A percentile compares a stretch with the other conserved stretches of the same genome.
These are phyloP conservation scores for Marasmius sp. DNA, from an alignment of 1,284 basidiomycete genomes.

Conservation along the genomic window DNA sequence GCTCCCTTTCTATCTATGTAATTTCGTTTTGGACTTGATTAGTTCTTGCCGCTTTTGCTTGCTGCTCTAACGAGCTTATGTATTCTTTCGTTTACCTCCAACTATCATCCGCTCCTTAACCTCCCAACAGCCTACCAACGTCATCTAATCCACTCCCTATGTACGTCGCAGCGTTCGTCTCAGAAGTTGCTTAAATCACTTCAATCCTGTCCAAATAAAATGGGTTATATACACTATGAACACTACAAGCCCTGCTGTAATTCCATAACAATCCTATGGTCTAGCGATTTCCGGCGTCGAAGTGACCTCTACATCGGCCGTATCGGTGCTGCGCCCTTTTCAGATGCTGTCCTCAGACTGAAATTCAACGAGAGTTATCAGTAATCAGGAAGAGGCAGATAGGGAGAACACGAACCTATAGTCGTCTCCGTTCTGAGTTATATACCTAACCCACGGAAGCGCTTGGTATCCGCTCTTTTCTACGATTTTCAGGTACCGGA, in stretches of 20 bases:
- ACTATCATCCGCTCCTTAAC: too few species aligned
- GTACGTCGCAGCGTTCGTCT: too few species aligned
- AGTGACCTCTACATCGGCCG: conserved; percentile 8
- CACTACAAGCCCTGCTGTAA: neutral
- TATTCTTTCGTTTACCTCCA: too few species aligned
- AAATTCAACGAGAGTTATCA: neutral
- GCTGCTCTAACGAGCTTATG: too few species aligned
- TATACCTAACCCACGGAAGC: conserved; percentile 89
- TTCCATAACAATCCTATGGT: neutral
- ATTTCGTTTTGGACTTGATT: too few species aligned
- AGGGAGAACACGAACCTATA: conserved; percentile 62
- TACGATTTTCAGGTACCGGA: conserved; percentile 79
- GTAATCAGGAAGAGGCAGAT: neutral
- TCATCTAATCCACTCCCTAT: too few species aligned
- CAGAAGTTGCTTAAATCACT: neutral
- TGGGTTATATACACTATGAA: neutral
- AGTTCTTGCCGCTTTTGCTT: too few species aligned
- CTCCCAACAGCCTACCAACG: too few species aligned
- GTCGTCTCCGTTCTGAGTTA: conserved; percentile 96
- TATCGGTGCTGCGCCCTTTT: conserved; percentile 16
- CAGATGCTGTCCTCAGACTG: conserved; percentile 16
- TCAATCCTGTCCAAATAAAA: neutral
- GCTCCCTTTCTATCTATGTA: too few species aligned
- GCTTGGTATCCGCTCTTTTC: conserved; percentile 98
- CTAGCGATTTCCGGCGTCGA: neutral